These are phyloP conservation scores for Aspergillus fijiensis DNA, from an alignment of 2,329 filamentous ascomycete species.

Conservation along the genomic window DNA sequence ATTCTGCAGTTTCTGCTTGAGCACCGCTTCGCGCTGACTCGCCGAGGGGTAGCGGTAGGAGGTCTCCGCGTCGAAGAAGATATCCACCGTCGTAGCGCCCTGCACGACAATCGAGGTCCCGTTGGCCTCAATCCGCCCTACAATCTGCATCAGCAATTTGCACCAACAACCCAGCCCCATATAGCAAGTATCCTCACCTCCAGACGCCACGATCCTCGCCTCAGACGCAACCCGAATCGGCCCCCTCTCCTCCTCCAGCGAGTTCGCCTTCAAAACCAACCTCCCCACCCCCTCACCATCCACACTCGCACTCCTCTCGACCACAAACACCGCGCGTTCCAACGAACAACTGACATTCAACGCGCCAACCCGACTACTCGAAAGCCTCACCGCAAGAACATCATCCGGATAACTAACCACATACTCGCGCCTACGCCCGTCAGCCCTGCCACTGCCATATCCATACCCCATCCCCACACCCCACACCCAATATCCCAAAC, in stretches of 20 bases:
- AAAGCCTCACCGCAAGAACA: conserved; percentile 8
- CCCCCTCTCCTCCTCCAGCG: not conserved
- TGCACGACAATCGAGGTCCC: not conserved
- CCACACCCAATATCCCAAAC: too few species aligned
- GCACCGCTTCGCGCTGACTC: not conserved
- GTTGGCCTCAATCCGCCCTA: not conserved
- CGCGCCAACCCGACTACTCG: not conserved
- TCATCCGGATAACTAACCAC: conserved; percentile 15
- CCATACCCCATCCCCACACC: too few species aligned
- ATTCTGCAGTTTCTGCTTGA: not conserved
- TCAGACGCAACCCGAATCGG: conserved; percentile 1
- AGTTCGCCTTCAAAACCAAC: not conserved
- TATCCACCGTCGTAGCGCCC: not conserved
- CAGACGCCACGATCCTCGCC: not conserved
- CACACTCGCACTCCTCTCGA: not conserved
- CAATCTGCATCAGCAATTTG: not conserved
- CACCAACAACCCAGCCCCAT: too few species aligned
- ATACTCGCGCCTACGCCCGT: conserved; percentile 13
- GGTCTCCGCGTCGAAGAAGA: conserved; percentile 13
- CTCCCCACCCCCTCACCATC: not conserved
- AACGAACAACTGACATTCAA: conserved; percentile 7
- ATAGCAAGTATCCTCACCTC: not conserved
- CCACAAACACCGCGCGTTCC: conserved; percentile 1
- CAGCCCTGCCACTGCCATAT: not conserved
- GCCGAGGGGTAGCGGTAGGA: conserved; percentile 2